A percentile compares a stretch with the other conserved stretches of the same genome.
phyloP scores from a whole-genome alignment of 2,329 filamentous ascomycete species.

The Aspergillus sp. region DNA sequence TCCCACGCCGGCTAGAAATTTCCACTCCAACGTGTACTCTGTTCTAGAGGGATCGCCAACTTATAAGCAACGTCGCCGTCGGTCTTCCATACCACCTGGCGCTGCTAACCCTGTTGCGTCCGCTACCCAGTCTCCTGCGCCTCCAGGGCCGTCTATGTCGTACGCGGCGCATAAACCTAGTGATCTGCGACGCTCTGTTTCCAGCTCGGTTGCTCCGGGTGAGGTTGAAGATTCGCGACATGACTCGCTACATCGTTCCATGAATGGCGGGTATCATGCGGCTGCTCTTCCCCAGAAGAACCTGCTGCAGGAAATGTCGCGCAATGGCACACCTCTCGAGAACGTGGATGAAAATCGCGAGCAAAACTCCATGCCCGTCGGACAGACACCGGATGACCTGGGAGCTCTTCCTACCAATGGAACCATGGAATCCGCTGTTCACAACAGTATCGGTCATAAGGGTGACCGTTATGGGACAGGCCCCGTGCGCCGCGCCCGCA shows the following conservation, averaged over 20 bases:
- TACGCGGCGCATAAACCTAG: conserved; percentile 76
- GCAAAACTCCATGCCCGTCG: conserved; percentile 65
- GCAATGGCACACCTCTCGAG: conserved; percentile 86
- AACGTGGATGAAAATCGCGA: conserved; percentile 80
- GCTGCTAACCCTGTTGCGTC: conserved; percentile 69
- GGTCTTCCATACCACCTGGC: conserved; percentile 85
- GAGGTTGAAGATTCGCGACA: conserved; percentile 75
- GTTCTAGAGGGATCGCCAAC: conserved; percentile 97
- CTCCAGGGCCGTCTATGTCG: conserved; percentile 41
- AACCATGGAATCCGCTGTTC: conserved; percentile 53
- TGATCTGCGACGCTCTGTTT: conserved; percentile 87
- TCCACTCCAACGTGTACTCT: conserved; percentile 80
- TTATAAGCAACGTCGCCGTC: conserved; percentile 93
- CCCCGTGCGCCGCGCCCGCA: conserved; percentile 84
- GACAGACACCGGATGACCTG: conserved; percentile 68
- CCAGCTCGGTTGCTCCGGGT: conserved; percentile 78
- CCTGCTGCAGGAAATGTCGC: conserved; percentile 73
- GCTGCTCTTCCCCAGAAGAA: conserved; percentile 76
- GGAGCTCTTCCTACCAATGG: conserved; percentile 64
- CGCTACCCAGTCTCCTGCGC: conserved; percentile 49
- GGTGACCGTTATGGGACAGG: conserved; percentile 58
- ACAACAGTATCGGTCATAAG: conserved; percentile 60
- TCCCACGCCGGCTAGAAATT: conserved; percentile 65
- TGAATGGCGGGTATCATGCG: conserved; percentile 65
- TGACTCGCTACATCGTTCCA: conserved; percentile 75